Base-by-base conservation (phyloP, 1,284 basidiomycete species). In the Calocybe gambosa region DNA sequence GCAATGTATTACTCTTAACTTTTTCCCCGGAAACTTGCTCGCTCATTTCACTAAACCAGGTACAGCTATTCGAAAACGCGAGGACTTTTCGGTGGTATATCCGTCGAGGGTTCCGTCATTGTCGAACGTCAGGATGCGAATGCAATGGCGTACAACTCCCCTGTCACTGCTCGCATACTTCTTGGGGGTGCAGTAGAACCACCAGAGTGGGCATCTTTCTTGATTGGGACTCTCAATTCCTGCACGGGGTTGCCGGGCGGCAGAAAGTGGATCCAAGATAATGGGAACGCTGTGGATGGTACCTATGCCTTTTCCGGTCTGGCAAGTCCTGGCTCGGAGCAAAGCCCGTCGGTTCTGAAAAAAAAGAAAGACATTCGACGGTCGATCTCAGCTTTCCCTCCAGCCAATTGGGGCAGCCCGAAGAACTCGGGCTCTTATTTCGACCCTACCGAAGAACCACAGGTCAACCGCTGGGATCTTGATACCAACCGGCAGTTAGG, bases 21-120 rank as follows among this genome's bases (percentile, higher is more conserved):
- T 16, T 34, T 34, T 34, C 3, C 5, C 31, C 5, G 3, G n/a
- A 34, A 23, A 4, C 21, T 34, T n/a, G n/a, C 5, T n/a, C 15
- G n/a, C n/a, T 47, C 15, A 16, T 52, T 35, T 26, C 21, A 9
- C 49, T 39, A 34, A 19, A 45, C 23, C 56, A 83, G 83, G 82
- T 93, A 95, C 66, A 90, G 86, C 54, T 99, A 99, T 65, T 94
- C 90, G 3, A 93, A 94, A 65, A 94, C 93, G 3, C 83, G 90
- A 53, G 95, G 95, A 9, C 75, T 97, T 1, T 96, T 96, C 54
- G 92, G 88, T 35, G 87, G 82, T 7, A 64, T 87, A 13, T 93
- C 90, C 7, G 69, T 98, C 28, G 94, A 98, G 73, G 95, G 95
- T 8, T 93, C 89, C 0, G 85, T 97, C 36, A 93, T 99, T 45